Percentiles rank a stretch among this genome's conserved stretches.
Evolutionary conservation across 257 asterid genomes (phyloP).

Genomic region (Solanum etuberosum): DNA sequence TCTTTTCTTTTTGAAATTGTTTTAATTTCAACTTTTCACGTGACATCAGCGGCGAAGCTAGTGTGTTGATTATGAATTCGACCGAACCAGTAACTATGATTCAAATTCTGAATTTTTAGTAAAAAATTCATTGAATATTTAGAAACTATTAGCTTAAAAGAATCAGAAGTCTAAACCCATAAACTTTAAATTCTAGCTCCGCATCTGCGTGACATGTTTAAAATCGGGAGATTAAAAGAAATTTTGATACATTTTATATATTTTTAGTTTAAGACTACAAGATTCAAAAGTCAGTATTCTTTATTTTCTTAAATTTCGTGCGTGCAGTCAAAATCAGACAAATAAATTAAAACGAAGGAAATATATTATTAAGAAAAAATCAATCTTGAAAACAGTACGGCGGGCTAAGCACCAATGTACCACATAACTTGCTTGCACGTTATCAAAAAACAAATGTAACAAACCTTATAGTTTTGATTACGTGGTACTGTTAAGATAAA

Average conservation of each 20-base stretch:
- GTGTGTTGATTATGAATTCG: too few species aligned
- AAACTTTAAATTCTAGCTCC: neutral
- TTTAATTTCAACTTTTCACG: neutral
- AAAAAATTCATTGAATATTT: too few species aligned
- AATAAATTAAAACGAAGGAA: neutral
- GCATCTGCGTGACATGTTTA: rapidly evolving
- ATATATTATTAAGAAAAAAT: neutral
- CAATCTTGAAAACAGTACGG: neutral
- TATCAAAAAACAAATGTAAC: neutral
- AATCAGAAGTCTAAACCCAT: too few species aligned
- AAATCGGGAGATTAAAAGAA: neutral
- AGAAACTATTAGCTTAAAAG: neutral
- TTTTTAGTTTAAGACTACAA: neutral
- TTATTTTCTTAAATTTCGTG: neutral
- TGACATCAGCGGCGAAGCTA: too few species aligned
- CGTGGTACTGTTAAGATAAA: neutral
- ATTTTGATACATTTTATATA: neutral
- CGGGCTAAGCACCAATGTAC: neutral
- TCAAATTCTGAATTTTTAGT: too few species aligned
- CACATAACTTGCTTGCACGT: slow-evolving; percentile 7
- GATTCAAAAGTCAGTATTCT: neutral
- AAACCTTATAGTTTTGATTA: neutral
- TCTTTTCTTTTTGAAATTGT: too few species aligned
- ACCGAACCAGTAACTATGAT: too few species aligned
- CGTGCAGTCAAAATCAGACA: rapidly evolving